Evolutionary conservation across 495 filamentous ascomycete genomes (phyloP).

Genomic region (Saxophila tyrrhenica): DNA sequence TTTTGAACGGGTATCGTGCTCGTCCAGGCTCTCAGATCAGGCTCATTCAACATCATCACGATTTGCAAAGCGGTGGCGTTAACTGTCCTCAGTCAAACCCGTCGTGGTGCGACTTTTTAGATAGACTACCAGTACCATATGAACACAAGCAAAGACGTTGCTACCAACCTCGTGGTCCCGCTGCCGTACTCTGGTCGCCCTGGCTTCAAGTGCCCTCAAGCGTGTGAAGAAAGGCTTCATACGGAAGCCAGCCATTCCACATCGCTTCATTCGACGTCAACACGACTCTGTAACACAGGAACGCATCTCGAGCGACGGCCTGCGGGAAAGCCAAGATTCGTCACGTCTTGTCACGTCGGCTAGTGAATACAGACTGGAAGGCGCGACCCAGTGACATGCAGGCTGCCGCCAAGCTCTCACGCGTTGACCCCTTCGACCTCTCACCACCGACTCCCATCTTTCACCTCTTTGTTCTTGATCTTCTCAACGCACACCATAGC

Average conservation of each 20-base stretch:
- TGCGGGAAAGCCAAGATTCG: no score
- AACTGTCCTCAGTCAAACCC: background rate
- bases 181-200: background rate
- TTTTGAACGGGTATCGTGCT: no score
- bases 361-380: no score
- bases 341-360: no score
- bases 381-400: no score
- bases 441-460: background rate
- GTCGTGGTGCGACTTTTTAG: background rate
- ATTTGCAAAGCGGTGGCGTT: conserved; percentile 17
- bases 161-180: background rate
- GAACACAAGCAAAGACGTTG: background rate
- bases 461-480: background rate
- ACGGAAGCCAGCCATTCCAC: no score
- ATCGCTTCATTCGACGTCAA: no score
- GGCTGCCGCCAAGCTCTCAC: no score
- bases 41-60: background rate
- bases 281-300: no score
- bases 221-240: no score
- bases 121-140: conserved; percentile 2
- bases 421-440: background rate
- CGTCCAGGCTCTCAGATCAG: background rate
- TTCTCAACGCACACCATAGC: background rate
- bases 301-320: no score
- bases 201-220: no score